phyloP scores from a whole-genome alignment of 78 protist species.

The Chrysochromulina tobinii region DNA sequence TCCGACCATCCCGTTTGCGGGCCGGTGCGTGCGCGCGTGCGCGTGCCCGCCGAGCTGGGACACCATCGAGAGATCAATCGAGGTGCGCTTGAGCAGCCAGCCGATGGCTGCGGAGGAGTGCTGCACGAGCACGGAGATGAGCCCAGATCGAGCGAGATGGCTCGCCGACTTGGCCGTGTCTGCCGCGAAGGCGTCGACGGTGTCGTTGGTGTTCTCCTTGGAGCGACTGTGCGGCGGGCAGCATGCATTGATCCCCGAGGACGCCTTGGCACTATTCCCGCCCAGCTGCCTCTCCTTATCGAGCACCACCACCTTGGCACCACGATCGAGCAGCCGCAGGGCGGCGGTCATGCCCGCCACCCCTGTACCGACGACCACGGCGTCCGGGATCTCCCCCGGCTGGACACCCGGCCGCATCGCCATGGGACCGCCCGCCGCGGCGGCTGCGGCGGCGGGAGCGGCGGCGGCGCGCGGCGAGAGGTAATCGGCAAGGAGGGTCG shows the following conservation, averaged over 20 bases:
- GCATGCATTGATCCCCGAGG: constrained; percentile 3
- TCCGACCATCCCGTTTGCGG: constrained; percentile 23
- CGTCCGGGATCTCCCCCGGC: neutral
- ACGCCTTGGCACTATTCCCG: constrained; percentile 6
- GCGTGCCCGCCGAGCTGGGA: constrained; percentile 40
- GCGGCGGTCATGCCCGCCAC: constrained; percentile 11
- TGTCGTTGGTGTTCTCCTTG: neutral
- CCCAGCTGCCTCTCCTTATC: constrained; percentile 43
- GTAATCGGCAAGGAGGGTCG: neutral
- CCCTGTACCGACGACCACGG: constrained; percentile 10
- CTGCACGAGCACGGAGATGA: neutral
- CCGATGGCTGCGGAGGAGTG: neutral
- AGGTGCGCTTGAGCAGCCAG: neutral
- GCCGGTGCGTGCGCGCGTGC: constrained; percentile 43
- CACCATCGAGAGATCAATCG: neutral
- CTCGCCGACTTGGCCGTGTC: neutral
- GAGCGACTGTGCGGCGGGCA: neutral
- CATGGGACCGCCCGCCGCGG: too few relatives aligned
- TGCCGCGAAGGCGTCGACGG: neutral
- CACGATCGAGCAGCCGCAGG: constrained; percentile 35
- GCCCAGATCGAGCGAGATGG: neutral
- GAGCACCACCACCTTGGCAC: neutral
- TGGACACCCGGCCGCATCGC: too few relatives aligned
- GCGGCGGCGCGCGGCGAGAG: neutral
- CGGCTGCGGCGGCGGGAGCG: neutral